phyloP scores from a whole-genome alignment of 345 rosid species.

The Eucalyptus victrix region DNA sequence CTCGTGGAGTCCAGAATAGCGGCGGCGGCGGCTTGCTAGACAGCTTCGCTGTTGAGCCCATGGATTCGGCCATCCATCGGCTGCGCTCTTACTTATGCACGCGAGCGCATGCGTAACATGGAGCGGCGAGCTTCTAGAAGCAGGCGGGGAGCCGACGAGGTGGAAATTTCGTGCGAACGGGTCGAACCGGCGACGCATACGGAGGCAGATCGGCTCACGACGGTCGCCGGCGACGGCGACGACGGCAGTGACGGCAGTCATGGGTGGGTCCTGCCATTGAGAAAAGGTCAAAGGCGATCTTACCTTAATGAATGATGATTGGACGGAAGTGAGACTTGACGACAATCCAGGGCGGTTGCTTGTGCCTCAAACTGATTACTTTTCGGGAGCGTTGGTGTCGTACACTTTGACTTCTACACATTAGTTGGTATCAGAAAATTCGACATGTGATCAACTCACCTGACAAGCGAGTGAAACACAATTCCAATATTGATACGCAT shows the following conservation, averaged over 20 bases:
- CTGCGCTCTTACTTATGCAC: not conserved
- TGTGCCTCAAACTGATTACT: too few species aligned
- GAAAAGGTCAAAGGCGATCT: not conserved
- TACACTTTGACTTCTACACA: too few species aligned
- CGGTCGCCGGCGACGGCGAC: not conserved
- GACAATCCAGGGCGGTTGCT: not conserved
- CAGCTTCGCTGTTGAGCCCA: too few species aligned
- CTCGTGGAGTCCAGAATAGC: too few species aligned
- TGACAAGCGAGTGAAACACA: too few species aligned
- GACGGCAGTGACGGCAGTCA: not conserved
- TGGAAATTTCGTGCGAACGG: not conserved
- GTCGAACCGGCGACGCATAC: not conserved
- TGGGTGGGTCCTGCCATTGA: not conserved
- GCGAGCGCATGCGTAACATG: not conserved
- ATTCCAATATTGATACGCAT: too few species aligned
- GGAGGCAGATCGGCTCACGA: not conserved
- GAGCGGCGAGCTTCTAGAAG: not conserved
- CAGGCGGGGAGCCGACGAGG: not conserved
- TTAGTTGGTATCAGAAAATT: too few species aligned
- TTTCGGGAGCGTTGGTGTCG: too few species aligned
- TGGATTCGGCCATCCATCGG: not conserved
- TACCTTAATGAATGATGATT: not conserved
- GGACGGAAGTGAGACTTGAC: not conserved
- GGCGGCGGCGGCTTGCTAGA: too few species aligned
- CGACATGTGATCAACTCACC: too few species aligned